phyloP scores from a whole-genome alignment of 768 basidiomycete species.

The Daedaleopsis nitida region DNA sequence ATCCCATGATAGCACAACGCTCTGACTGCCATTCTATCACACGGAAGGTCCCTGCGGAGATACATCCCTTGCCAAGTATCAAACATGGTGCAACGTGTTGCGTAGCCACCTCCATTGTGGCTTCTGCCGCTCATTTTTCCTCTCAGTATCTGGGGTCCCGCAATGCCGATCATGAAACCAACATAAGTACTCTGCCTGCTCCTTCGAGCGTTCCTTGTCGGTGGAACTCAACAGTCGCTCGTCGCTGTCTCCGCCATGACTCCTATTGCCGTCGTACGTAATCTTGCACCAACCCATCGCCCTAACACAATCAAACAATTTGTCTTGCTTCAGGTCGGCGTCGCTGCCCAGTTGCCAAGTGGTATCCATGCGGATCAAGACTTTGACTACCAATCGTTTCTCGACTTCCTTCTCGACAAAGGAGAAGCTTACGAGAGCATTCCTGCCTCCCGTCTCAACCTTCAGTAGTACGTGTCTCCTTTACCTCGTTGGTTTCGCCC shows the following conservation, averaged over 20 bases:
- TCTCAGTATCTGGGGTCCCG: too few relatives aligned
- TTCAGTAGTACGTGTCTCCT: slow-evolving; percentile 30
- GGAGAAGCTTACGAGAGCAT: slow-evolving; percentile 36
- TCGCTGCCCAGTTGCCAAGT: slow-evolving; percentile 42
- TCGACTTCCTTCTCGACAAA: slow-evolving; percentile 37
- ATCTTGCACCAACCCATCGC: not conserved
- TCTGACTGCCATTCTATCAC: too few relatives aligned
- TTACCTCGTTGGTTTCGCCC: not conserved
- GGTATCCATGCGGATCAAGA: slow-evolving; percentile 30
- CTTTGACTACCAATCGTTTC: slow-evolving; percentile 38
- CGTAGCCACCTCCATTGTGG: too few relatives aligned
- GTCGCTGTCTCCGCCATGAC: not conserved
- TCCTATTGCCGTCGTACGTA: not conserved
- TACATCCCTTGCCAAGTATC: too few relatives aligned
- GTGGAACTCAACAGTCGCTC: too few relatives aligned
- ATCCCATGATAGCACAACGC: too few relatives aligned
- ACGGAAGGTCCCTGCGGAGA: too few relatives aligned
- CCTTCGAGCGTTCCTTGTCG: too few relatives aligned
- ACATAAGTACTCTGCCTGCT: too few relatives aligned
- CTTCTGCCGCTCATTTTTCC: too few relatives aligned
- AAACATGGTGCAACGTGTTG: too few relatives aligned
- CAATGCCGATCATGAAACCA: too few relatives aligned
- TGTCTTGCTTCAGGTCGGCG: slow-evolving; percentile 33
- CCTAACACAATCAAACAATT: not conserved
- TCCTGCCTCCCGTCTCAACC: slow-evolving; percentile 36